phyloP scores from a whole-genome alignment of 371 early-diverging fungal species.

The Mortierella sp. region DNA sequence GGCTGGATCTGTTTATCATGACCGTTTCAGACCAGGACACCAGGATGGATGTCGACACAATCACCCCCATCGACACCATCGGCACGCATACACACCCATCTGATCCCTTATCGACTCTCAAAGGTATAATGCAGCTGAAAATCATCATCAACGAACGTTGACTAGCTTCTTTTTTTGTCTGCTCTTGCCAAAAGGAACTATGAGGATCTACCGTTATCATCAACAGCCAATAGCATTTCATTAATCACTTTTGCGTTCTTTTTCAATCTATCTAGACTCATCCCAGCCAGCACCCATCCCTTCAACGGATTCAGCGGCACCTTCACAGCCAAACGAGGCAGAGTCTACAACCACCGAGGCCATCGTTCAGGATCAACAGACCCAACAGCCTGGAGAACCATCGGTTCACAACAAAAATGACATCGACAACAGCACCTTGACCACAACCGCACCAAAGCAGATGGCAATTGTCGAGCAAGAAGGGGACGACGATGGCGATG shows the following conservation, averaged over 20 bases:
- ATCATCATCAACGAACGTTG: not conserved
- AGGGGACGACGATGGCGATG: slow-evolving; percentile 17
- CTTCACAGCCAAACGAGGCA: not conserved
- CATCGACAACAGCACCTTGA: not conserved
- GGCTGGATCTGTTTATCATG: slow-evolving; percentile 19
- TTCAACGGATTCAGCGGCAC: not conserved
- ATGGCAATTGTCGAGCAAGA: slow-evolving; percentile 3
- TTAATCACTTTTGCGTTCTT: no score
- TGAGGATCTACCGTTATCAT: not conserved
- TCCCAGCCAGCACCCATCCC: not conserved
- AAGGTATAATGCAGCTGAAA: no score
- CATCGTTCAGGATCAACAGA: not conserved
- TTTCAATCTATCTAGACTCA: not conserved
- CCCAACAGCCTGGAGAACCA: not conserved
- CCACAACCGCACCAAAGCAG: not conserved
- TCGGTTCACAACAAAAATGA: no score
- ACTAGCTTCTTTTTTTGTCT: not conserved
- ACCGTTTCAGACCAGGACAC: slow-evolving; percentile 22
- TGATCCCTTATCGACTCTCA: not conserved
- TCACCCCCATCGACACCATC: slow-evolving; percentile 1
- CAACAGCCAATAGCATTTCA: not conserved
- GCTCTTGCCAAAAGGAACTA: no score
- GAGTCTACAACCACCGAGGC: not conserved
- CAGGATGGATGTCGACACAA: slow-evolving; percentile 13
- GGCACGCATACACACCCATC: not conserved